Base-by-base conservation (phyloP, 1,284 basidiomycete genomes). In the Kwoniella shivajii region DNA sequence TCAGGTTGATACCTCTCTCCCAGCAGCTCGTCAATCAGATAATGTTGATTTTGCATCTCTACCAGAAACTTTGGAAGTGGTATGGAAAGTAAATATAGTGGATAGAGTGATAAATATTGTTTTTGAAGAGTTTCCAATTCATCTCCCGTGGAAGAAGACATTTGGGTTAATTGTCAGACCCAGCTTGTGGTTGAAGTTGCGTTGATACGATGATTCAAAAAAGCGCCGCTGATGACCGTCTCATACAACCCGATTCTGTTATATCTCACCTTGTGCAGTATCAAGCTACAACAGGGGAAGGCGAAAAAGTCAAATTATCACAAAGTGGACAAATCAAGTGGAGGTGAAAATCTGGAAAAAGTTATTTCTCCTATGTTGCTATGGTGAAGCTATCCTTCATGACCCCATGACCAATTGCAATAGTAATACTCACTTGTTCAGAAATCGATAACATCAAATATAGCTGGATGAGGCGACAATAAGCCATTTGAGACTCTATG, bases 101-200 rank as follows among this genome's bases (percentile, higher is more conserved):
- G 74, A n/a, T 70, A 67, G 6, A 78, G 68, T 26, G 74, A 65
- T 30, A 68, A 69, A 59, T 75, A 74, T 54, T 76, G 74, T 33
- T 62, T 29, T 3, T 66, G 64, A 0, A 77, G 62, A 2, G 44
- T 61, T 0, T 54, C 31, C 9, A 68, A 52, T 2, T 24, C 14
- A 13, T 16, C 48, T 37, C 13, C 11, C 20, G 4, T n/a, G 31
- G 29, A 10, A 20, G 7, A 22, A 27, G 31, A 14, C 27, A 24
- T 24, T 43, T 10, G 5, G 20, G 7, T 4, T 43, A 24, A 43
- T 18, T 26, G 7, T 16, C 10, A 27, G 24, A n/a, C n/a, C n/a
- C n/a, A n/a, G n/a, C n/a, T 27, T 30, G 26, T 16, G 6, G 31
- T 24, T 18, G 7, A 18, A 9, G 22, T 9, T 13, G 42, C 20